Conservation (phyloP, 1,284 basidiomycete species). For the Rhodotorula sp. region DNA sequence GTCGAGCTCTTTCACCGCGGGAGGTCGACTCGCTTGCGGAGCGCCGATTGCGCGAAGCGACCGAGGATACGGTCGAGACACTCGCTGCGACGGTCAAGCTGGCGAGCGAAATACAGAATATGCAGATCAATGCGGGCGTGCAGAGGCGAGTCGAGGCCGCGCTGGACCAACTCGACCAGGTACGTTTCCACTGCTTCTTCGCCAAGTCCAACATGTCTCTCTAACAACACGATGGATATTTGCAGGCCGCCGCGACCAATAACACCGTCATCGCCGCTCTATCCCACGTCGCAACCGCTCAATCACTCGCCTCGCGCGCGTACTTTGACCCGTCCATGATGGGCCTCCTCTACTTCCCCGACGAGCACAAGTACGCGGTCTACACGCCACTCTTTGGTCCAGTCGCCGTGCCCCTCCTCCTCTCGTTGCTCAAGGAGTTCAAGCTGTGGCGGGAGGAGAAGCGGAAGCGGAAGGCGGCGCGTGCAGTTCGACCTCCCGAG, state of each 20-base stretch:
- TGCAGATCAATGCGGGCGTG: conserved; percentile 80
- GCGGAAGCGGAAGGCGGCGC: conserved; percentile 1
- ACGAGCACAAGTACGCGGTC: conserved; percentile 91
- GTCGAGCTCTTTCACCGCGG: conserved; percentile 54
- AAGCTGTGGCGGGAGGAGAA: conserved; percentile 22
- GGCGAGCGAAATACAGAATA: conserved; percentile 78
- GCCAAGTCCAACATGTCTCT: too few relatives aligned
- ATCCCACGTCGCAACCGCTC: conserved; percentile 62
- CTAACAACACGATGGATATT: too few relatives aligned
- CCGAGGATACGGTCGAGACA: conserved; percentile 66
- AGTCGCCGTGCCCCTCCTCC: conserved; percentile 50
- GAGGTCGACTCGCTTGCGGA: conserved; percentile 75
- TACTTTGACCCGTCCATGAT: conserved; percentile 98
- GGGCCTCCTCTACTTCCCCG: conserved; percentile 90
- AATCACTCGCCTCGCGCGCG: conserved; percentile 74
- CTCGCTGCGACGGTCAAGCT: conserved; percentile 75
- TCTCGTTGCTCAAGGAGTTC: conserved; percentile 37
- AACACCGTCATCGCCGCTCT: conserved; percentile 2
- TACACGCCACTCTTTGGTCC: conserved; percentile 91
- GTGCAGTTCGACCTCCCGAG: too few relatives aligned
- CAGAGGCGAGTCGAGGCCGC: conserved; percentile 67
- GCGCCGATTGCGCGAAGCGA: conserved; percentile 68
- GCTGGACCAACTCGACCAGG: conserved; percentile 67
- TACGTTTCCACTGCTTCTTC: conserved; percentile 48
- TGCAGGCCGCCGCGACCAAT: background rate